A percentile compares a stretch with the other conserved stretches of the same genome.
Evolutionary conservation across 106 monocot genomes (phyloP).

Genomic region (Dendrobium catenatum): DNA sequence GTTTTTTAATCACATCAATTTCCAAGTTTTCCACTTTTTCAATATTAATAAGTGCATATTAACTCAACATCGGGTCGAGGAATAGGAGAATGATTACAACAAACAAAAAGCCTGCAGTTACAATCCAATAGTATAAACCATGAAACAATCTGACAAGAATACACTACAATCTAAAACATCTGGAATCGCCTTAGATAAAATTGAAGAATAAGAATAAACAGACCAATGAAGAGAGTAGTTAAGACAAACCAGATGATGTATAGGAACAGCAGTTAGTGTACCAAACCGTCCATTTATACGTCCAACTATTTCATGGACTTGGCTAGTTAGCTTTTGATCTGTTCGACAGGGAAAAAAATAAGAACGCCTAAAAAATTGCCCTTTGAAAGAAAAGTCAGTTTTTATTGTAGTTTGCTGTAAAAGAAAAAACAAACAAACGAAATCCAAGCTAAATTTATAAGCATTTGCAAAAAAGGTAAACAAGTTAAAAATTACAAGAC

Average conservation of each 20-base stretch:
- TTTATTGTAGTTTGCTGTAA: background rate
- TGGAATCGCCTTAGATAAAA: too few species aligned
- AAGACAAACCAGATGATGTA: constrained; percentile 86
- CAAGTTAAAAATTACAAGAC: background rate
- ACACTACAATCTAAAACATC: too few species aligned
- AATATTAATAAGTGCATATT: background rate
- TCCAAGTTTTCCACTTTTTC: too few species aligned
- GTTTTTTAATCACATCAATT: too few species aligned
- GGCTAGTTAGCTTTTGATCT: constrained; percentile 99
- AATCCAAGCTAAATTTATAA: constrained; percentile 1
- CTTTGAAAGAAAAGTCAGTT: background rate
- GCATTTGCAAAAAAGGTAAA: background rate
- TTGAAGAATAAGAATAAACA: background rate
- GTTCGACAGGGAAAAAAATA: constrained; percentile 12
- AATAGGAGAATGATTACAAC: background rate
- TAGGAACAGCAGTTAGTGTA: constrained; percentile 89
- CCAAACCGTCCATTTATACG: constrained; percentile 98
- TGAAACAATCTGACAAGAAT: background rate
- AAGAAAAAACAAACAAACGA: background rate
- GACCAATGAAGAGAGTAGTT: background rate
- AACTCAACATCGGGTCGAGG: background rate
- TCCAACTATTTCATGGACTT: constrained; percentile 99
- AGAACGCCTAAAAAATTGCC: background rate
- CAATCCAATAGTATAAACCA: background rate
- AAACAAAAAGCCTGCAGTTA: background rate